These are phyloP conservation scores for Escallonia rubra DNA, from an alignment of 129 eudicot species.

Conservation along the genomic window DNA sequence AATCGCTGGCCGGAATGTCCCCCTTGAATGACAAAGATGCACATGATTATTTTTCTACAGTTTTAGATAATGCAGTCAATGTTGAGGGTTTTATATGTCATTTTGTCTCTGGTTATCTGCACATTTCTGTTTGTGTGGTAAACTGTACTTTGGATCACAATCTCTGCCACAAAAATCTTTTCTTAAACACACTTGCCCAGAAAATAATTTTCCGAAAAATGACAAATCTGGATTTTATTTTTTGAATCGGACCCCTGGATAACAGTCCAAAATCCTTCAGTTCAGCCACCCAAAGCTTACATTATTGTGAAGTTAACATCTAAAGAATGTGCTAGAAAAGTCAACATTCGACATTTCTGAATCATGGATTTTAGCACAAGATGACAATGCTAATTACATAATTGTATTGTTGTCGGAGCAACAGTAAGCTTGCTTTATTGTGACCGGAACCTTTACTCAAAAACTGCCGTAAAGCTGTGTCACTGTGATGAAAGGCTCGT, in stretches of 20 bases:
- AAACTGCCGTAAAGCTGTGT: too few species aligned
- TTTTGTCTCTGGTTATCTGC: constrained; percentile 8
- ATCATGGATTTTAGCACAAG: background rate
- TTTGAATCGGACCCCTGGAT: constrained; percentile 18
- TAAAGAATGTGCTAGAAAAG: background rate
- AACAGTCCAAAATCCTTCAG: background rate
- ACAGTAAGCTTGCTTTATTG: too few species aligned
- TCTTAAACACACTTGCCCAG: background rate
- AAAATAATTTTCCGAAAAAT: constrained; percentile 15
- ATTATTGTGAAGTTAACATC: constrained; percentile 6
- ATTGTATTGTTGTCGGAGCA: too few species aligned
- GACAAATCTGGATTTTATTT: constrained; percentile 24
- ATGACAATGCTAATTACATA: too few species aligned
- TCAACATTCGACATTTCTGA: constrained; percentile 19
- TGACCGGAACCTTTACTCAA: too few species aligned
- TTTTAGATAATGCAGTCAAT: background rate
- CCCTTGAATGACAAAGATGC: constrained; percentile 21
- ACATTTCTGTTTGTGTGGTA: constrained; percentile 15
- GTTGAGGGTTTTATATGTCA: constrained; percentile 11
- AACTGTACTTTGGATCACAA: constrained; percentile 24
- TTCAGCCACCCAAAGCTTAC: too few species aligned
- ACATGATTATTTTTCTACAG: constrained; percentile 8
- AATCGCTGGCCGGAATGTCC: constrained; percentile 31
- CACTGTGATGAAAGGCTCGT: too few species aligned
- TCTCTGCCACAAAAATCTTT: constrained; percentile 35